Conservation (phyloP, 345 rosid genomes). For the Arabidopsis thaliana region TAIR10.1 NC_003076.8:8483001-8483500, state of each 20-base stretch:
- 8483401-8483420: constrained; percentile 44
- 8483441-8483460: constrained; percentile 46
- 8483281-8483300: background rate
- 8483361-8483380: constrained; percentile 50
- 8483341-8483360: constrained; percentile 65
- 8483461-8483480: constrained; percentile 49
- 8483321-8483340: constrained; percentile 58
- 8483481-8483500: constrained; percentile 59
- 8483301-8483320: constrained; percentile 54
- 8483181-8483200: constrained; percentile 56
- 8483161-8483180: constrained; percentile 57
- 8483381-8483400: constrained; percentile 43
- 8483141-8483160: constrained; percentile 62
- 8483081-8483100: constrained; percentile 20
- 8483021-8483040: constrained; percentile 8
- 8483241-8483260: constrained; percentile 29
- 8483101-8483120: constrained; percentile 74
- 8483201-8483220: constrained; percentile 47
- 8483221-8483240: constrained; percentile 63
- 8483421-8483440: constrained; percentile 45
- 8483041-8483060: constrained; percentile 7
- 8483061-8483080: constrained; percentile 32
- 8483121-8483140: constrained; percentile 64
- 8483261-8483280: constrained; percentile 27
- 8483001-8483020: constrained; percentile 11